These are phyloP conservation scores for Plantago major DNA, from an alignment of 257 asterid species.

Conservation along the genomic window DNA sequence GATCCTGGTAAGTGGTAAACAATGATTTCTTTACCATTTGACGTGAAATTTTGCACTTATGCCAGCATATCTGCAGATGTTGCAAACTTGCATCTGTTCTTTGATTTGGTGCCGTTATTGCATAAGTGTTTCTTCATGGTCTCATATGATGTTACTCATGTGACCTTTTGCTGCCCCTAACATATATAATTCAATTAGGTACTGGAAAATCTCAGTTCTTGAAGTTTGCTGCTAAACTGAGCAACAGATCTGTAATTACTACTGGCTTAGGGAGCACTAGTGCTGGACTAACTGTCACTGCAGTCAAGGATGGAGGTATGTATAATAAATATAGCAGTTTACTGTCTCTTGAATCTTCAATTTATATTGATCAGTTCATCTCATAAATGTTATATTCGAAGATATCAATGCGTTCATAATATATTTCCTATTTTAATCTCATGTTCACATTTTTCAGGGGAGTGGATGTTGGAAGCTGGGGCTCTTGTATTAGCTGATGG, in stretches of 20 bases:
- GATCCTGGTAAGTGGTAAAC: constrained; percentile 76
- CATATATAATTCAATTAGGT: constrained; percentile 42
- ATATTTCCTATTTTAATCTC: constrained; percentile 11
- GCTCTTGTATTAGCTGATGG: constrained; percentile 98
- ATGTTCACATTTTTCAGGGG: constrained; percentile 50
- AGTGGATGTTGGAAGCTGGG: constrained; percentile 99
- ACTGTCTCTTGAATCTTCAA: constrained; percentile 17
- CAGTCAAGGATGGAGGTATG: constrained; percentile 98
- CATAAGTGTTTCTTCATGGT: neutral
- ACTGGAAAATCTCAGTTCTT: constrained; percentile 98
- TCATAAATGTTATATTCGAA: neutral
- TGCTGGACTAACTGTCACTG: constrained; percentile 99
- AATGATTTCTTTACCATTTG: constrained; percentile 5
- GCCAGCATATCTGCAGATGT: neutral
- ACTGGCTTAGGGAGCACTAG: constrained; percentile 99
- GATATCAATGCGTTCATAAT: constrained; percentile 4
- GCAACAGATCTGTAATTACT: constrained; percentile 94
- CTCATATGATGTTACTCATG: neutral
- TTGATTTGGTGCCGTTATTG: neutral
- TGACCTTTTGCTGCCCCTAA: constrained; percentile 13
- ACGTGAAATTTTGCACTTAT: constrained; percentile 10
- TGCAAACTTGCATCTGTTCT: too few species aligned
- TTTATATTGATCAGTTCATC: neutral
- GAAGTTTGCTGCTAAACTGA: constrained; percentile 90
- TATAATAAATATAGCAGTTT: constrained; percentile 9